Conservation (phyloP, 257 asterid species). For the Solanum peruvianum region DNA sequence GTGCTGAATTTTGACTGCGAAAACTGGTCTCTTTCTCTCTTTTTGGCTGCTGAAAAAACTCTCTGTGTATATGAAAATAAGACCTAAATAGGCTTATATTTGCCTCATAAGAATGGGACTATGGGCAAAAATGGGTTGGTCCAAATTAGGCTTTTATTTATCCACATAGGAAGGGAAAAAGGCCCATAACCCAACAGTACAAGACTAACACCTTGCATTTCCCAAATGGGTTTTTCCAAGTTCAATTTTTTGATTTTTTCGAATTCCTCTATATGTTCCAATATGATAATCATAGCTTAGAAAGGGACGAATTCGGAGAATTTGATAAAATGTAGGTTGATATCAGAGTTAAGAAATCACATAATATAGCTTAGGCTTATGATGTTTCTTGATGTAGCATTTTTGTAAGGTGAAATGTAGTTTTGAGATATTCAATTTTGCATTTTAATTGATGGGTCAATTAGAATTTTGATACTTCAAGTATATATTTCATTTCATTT, state of each 20-base stretch:
- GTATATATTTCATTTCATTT: background rate
- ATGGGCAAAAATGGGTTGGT: no score
- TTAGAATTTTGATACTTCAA: background rate
- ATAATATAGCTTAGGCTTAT: background rate
- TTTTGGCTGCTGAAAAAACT: no score
- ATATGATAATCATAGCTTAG: background rate
- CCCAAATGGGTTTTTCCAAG: constrained; percentile 23
- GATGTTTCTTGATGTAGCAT: background rate
- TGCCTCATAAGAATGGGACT: no score
- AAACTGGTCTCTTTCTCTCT: no score
- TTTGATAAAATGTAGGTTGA: background rate
- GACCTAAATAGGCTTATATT: no score
- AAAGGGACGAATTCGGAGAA: background rate
- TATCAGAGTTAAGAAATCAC: background rate
- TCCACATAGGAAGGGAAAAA: no score
- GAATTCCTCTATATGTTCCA: background rate
- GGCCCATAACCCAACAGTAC: background rate
- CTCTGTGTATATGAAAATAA: no score
- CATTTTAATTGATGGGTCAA: background rate
- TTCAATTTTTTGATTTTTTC: background rate
- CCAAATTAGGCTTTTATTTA: no score
- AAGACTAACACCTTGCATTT: constrained; percentile 26
- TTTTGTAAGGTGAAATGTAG: background rate
- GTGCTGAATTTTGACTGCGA: no score
- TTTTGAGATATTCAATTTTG: background rate